Conservation (phyloP, 2,329 filamentous ascomycete genomes). For the Fusarium verrucosum region DNA sequence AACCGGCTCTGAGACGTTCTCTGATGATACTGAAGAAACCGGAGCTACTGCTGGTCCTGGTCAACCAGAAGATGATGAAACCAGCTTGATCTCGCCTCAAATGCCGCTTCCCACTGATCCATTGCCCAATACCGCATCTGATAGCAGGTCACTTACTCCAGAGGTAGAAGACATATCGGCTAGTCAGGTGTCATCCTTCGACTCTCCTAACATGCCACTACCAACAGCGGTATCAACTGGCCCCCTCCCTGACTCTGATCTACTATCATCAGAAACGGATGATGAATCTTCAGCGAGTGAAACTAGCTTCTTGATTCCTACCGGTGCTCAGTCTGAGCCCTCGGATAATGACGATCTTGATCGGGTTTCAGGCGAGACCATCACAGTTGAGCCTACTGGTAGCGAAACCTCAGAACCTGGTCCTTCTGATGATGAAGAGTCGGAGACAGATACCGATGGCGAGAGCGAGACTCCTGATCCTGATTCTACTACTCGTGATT, state of each 20-base stretch:
- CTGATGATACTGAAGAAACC: not conserved
- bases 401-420: rapidly evolving
- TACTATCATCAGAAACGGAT: not conserved
- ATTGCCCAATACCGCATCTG: not conserved
- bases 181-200: not conserved
- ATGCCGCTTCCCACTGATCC: not conserved
- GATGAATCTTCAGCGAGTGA: not conserved
- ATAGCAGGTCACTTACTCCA: not conserved
- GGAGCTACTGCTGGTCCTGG: not conserved
- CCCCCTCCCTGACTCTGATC: not conserved
- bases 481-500: not conserved
- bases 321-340: not conserved
- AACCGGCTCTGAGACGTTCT: not conserved
- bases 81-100: not conserved
- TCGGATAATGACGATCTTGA: not conserved
- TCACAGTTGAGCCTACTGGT: rapidly evolving
- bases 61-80: not conserved
- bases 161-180: not conserved
- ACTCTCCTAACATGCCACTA: not conserved
- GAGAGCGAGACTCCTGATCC: not conserved
- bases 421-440: too few species aligned
- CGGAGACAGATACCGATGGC: not conserved
- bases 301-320: not conserved
- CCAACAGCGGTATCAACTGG: not conserved
- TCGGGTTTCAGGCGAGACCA: not conserved